Evolutionary conservation across 345 rosid genomes (phyloP).

Genomic region (Arabidopsis thaliana): TAIR10.1 NC_003076.8:16482001-16482500

Average conservation of each 20-base stretch:
- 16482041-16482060: slow-evolving; percentile 80
- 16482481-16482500: not conserved
- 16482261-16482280: no score
- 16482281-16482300: no score
- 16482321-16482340: not conserved
- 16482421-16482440: no score
- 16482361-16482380: no score
- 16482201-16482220: no score
- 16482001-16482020: slow-evolving; percentile 77
- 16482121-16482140: slow-evolving; percentile 63
- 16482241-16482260: no score
- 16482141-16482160: slow-evolving; percentile 73
- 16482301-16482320: not conserved
- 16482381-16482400: no score
- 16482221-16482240: no score
- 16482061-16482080: slow-evolving; percentile 70
- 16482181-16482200: no score
- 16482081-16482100: slow-evolving; percentile 76
- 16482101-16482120: slow-evolving; percentile 73
- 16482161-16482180: slow-evolving; percentile 51
- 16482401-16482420: not conserved
- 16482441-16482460: no score
- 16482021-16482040: slow-evolving; percentile 85
- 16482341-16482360: not conserved
- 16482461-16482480: no score